Evolutionary conservation across 148 eudicot species (phyloP).

Genomic region (Silene latifolia): DNA sequence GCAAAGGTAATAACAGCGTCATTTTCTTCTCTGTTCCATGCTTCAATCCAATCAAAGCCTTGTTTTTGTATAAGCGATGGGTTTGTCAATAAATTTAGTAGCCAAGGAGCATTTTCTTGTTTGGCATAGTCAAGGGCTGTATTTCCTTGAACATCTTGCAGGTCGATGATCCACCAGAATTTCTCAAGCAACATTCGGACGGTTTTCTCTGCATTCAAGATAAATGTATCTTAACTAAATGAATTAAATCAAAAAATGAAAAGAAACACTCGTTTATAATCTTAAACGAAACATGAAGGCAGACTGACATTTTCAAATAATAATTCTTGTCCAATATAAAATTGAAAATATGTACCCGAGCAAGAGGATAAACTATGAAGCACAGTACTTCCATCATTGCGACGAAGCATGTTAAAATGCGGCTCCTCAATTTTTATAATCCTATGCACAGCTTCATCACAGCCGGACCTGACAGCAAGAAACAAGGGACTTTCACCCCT

Average conservation of each 20-base stretch:
- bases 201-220: not conserved
- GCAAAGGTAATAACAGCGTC: not conserved
- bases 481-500: too few relatives aligned
- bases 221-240: too few relatives aligned
- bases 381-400: too few relatives aligned
- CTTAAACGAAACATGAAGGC: too few relatives aligned
- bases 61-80: not conserved
- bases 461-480: too few relatives aligned
- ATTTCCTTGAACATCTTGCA: not conserved
- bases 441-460: too few relatives aligned
- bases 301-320: not conserved
- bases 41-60: constrained; percentile 9
- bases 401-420: too few relatives aligned
- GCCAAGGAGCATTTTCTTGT: not conserved
- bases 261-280: too few relatives aligned
- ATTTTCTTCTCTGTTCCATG: constrained; percentile 5
- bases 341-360: too few relatives aligned
- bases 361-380: too few relatives aligned
- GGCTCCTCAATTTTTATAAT: too few relatives aligned
- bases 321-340: too few relatives aligned
- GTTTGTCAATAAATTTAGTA: not conserved
- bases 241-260: not conserved
- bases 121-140: constrained; percentile 8
- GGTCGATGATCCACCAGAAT: not conserved
- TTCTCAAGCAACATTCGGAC: not conserved